Evolutionary conservation across 306 rosid genomes (phyloP).

Genomic region (Acacia melanoxylon): DNA sequence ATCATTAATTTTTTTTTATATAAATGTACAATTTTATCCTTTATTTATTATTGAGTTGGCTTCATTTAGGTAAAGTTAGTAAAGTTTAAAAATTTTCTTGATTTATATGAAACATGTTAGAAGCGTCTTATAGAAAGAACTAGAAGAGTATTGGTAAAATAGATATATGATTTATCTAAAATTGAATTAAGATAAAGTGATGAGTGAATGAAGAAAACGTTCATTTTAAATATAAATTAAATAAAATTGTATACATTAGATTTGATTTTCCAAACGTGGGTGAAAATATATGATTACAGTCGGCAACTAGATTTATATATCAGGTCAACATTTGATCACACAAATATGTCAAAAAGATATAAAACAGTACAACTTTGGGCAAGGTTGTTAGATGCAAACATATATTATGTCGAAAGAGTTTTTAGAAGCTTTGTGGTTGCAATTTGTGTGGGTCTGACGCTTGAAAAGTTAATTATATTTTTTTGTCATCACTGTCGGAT

Average conservation of each 20-base stretch:
- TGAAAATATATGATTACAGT: no score
- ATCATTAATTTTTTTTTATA: no score
- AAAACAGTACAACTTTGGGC: background rate
- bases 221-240: background rate
- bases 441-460: background rate
- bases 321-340: background rate
- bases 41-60: no score
- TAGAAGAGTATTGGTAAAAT: no score
- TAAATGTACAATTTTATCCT: no score
- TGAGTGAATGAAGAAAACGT: background rate
- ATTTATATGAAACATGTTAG: no score
- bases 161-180: no score
- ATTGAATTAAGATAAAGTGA: background rate
- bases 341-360: background rate
- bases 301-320: no score
- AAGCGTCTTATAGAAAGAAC: no score
- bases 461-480: background rate
- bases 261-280: background rate
- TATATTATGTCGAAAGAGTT: background rate
- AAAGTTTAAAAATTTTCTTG: no score
- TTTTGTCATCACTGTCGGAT: background rate
- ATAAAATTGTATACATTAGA: background rate
- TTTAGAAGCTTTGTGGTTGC: background rate
- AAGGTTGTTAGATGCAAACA: background rate
- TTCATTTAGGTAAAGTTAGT: no score